These are phyloP conservation scores for Henckelia pumila DNA, from an alignment of 257 asterid genomes.

Conservation along the genomic window DNA sequence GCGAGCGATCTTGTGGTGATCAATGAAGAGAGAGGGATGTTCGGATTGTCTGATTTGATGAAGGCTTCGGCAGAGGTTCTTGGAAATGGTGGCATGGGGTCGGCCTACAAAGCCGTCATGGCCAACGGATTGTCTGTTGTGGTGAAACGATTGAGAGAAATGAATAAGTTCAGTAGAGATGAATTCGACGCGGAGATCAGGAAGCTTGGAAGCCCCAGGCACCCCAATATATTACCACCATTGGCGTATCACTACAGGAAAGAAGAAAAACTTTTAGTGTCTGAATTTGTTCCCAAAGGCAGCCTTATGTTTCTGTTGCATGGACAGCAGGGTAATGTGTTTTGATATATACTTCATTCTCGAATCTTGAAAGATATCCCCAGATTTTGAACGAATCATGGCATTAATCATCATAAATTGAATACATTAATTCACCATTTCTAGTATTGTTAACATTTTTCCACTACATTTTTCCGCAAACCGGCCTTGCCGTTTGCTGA, in stretches of 20 bases:
- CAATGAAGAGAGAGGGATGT: constrained; percentile 61
- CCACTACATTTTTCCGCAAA: neutral
- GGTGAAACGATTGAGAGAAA: constrained; percentile 78
- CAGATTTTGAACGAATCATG: neutral
- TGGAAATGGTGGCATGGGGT: constrained; percentile 86
- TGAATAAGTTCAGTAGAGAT: constrained; percentile 67
- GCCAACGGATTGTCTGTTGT: constrained; percentile 69
- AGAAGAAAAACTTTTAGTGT: constrained; percentile 84
- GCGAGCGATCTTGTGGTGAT: constrained; percentile 58
- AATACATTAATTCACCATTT: neutral
- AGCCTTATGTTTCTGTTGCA: constrained; percentile 71
- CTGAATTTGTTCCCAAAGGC: constrained; percentile 72
- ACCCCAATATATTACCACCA: constrained; percentile 62
- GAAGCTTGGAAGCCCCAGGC: constrained; percentile 52
- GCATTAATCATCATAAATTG: neutral
- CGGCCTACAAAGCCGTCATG: constrained; percentile 81
- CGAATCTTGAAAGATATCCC: neutral
- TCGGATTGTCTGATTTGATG: constrained; percentile 84
- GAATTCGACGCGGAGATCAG: constrained; percentile 64
- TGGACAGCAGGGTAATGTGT: constrained; percentile 55
- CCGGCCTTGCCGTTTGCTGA: neutral
- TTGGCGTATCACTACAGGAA: constrained; percentile 78
- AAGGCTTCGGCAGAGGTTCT: constrained; percentile 98
- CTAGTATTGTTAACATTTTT: neutral
- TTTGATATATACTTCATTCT: neutral